Evolutionary conservation across 345 rosid genomes (phyloP), one percentile per base, ranked within the genome.

Genomic region (Microthlaspi erraticum): DNA sequence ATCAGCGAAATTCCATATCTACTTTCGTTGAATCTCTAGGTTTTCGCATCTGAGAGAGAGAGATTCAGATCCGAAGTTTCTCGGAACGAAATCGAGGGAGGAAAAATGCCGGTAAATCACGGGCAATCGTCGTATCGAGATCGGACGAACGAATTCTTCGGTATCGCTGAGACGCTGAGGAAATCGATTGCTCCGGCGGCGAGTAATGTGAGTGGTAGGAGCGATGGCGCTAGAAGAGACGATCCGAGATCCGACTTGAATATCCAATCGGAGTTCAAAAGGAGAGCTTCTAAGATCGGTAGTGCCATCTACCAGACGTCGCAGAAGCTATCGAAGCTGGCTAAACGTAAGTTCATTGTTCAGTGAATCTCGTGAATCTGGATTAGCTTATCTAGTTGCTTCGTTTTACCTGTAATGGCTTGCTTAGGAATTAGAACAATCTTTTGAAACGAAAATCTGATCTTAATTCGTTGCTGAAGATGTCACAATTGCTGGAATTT

Each of bases 291-390:
- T 26, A 82, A 80, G 70, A 79, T 81, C 54, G 85, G 91, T 71
- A 68, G 65, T 33, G 90, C 88, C 46, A 88, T 88, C 38, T 86
- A 86, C 61, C 97, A 90, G 68, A 86, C 97, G 16, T 90, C 97
- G 12, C 93, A 86, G 79, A 90, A 88, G 79, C 87, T 90, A 6
- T 71, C 91, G 1, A 90, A 87, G 83, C 85, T 90, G 5, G 90
- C 97, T 6, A 85, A 88, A 81, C 77, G 96, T 88, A 71, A 82
- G 94, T 66, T 73, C 44, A 41, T 71, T 59, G 59, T 10, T 54
- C 6, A 23, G 44, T 64, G 57, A 63, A 64, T 62, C 63, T 64
- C 9, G 26, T 68, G 64, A 60, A 44, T 68, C 57, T 60, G 58
- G 50, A 74, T 23, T 9, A 16, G 14, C 2, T 45, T 3, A 51